Base-by-base conservation (phyloP, 192 early-diverging fungal species). In the Umbelopsis ramanniana region DNA sequence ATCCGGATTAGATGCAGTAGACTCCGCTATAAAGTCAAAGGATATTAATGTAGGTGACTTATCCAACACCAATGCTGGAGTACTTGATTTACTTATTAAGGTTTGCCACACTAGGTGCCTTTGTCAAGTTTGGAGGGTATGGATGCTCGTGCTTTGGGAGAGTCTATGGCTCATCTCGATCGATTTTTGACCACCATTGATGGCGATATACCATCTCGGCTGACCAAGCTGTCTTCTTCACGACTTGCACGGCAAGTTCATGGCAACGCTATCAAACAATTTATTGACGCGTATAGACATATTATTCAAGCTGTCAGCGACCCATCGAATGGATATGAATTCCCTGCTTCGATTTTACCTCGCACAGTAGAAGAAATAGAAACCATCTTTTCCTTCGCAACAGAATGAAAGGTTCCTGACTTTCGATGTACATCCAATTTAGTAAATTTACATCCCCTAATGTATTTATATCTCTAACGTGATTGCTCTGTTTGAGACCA, bases 291-390 rank as follows among this genome's bases (percentile, higher is more conserved):
- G 0, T 94, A 93, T 50, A 52, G 82, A 48, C 75, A 66, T 5
- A 68, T 93, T 21, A 82, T 81, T 54, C 70, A 81, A 38, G 81
- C 85, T 14, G 82, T 93, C 21, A 74, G 82, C 45, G 84, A 92
- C 74, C 89, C 89, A 12, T 70, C 55, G 45, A 90, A 88, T 72
- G 74, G 68, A 15, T 91, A 91, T 74, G 86, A 89, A 69, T 86
- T 85, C 72, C 89, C 89, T 6, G 81, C 82, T 7, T 83, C 81
- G 33, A 84, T 92, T n/a, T 79, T 91, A 26, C 72, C 80, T 26
- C 79, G 91, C 53, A 89, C 86, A 8, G 88, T 91, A 7, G 88
- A 90, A 45, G 93, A 94, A 68, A 88, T 94, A 23, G 91, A 93
- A 66, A 89, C 83, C 48, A 81, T 93, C 19, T 84, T 88, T 29